Evolutionary conservation across 2,329 filamentous ascomycete genomes (phyloP).

Genomic region (Colletotrichum liaoningense): DNA sequence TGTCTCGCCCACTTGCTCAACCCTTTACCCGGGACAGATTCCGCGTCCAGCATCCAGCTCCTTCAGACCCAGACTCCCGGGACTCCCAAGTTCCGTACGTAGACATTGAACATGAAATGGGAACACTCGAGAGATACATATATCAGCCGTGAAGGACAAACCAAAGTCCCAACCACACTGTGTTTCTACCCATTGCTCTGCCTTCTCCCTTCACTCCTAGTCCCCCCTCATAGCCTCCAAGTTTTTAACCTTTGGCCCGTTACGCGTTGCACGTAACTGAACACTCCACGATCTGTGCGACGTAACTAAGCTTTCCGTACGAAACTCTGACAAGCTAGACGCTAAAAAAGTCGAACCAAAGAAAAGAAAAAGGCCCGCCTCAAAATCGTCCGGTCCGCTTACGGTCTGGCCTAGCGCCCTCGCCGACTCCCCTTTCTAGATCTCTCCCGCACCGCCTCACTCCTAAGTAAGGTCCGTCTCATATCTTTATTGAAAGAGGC

Average conservation of each 20-base stretch:
- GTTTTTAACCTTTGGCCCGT: background rate
- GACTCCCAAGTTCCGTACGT: too few relatives aligned
- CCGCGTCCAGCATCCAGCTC: background rate
- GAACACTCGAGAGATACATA: background rate
- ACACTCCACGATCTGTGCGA: slow-evolving; percentile 1
- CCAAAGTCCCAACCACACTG: background rate
- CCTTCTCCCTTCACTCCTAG: too few relatives aligned
- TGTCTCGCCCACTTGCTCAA: background rate
- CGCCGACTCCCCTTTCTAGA: background rate
- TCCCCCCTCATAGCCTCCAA: background rate
- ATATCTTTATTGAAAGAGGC: background rate
- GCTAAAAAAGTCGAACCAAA: background rate
- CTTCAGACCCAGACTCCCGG: background rate
- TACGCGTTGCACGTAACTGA: background rate
- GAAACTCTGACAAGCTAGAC: slow-evolving; percentile 3
- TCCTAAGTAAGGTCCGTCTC: background rate
- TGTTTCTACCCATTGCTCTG: background rate
- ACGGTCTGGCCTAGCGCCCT: background rate
- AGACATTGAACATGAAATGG: background rate
- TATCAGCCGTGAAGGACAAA: background rate
- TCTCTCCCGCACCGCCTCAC: background rate
- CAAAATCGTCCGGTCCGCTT: slow-evolving; percentile 7
- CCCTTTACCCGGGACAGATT: background rate
- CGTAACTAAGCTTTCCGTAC: slow-evolving; percentile 1
- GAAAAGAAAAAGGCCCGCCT: slow-evolving; percentile 7